Conservation (phyloP, 495 filamentous ascomycete genomes). For the Hamigera avellanea region DNA sequence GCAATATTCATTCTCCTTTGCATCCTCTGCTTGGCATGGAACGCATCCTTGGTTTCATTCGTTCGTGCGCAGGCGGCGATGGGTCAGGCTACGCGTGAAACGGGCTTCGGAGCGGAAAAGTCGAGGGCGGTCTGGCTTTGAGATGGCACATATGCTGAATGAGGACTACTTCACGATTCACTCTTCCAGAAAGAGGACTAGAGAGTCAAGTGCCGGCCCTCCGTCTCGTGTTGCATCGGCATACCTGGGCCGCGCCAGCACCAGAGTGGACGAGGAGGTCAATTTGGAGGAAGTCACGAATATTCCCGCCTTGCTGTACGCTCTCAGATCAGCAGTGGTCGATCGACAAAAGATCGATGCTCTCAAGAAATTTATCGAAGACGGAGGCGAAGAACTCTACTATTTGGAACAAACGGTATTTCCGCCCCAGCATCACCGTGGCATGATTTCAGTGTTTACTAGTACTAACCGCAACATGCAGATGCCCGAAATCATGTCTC, state of each 20-base stretch:
- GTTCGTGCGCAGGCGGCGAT: constrained; percentile 78
- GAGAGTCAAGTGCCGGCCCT: constrained; percentile 24
- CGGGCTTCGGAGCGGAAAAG: constrained; percentile 11
- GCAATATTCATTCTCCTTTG: constrained; percentile 87
- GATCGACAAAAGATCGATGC: constrained; percentile 85
- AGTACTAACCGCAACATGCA: too few relatives aligned
- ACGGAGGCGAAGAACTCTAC: constrained; percentile 67
- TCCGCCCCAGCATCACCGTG: background rate
- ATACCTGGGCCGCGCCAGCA: constrained; percentile 18
- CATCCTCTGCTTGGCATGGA: constrained; percentile 79
- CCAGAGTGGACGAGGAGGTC: constrained; percentile 22
- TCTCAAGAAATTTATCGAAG: constrained; percentile 64
- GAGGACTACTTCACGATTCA: constrained; percentile 85
- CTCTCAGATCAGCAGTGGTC: constrained; percentile 56
- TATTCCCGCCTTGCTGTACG: constrained; percentile 50
- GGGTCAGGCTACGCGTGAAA: constrained; percentile 77
- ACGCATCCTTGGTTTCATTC: constrained; percentile 85
- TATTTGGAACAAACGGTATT: constrained; percentile 57
- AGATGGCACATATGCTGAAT: constrained; percentile 52
- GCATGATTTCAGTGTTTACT: too few relatives aligned
- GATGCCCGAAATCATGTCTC: constrained; percentile 75
- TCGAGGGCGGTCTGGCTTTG: constrained; percentile 19
- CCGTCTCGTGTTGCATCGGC: constrained; percentile 19
- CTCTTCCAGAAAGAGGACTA: constrained; percentile 27
- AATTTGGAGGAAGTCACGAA: constrained; percentile 48